Conservation (phyloP, 169 alveolate genomes). For the Plasmodium sp. region DNA sequence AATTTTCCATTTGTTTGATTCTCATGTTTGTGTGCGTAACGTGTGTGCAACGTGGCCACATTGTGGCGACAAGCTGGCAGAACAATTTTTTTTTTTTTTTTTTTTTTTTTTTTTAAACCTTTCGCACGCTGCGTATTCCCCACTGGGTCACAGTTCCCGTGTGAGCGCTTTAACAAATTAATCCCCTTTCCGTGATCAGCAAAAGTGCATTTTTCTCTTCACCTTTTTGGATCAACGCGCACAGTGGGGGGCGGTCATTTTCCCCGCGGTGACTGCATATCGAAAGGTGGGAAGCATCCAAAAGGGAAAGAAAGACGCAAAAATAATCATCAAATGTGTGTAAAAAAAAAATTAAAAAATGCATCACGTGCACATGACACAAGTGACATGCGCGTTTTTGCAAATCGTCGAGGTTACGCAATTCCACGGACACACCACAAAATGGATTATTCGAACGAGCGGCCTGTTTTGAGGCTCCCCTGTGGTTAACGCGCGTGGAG, state of each 20-base stretch:
- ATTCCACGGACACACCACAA: background rate
- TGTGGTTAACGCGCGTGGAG: background rate
- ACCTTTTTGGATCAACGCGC: background rate
- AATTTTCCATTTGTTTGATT: background rate
- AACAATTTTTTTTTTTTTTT: too few species aligned
- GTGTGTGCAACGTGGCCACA: background rate
- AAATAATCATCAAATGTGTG: background rate
- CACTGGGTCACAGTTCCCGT: background rate
- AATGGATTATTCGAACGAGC: background rate
- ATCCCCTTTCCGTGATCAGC: background rate
- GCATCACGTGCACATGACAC: background rate
- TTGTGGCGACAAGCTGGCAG: background rate
- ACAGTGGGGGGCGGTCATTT: background rate
- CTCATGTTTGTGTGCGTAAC: background rate
- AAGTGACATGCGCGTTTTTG: background rate
- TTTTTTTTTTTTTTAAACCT: background rate
- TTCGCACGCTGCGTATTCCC: background rate
- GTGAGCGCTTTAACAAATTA: background rate
- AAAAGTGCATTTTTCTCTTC: background rate
- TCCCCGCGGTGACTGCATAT: background rate
- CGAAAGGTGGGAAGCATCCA: background rate
- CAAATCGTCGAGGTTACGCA: background rate
- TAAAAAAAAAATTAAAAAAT: background rate
- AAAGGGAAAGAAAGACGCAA: background rate
- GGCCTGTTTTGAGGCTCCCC: background rate